These are phyloP conservation scores for Elsinoe fawcettii DNA, from an alignment of 2,329 filamentous ascomycete species.

Conservation along the genomic window DNA sequence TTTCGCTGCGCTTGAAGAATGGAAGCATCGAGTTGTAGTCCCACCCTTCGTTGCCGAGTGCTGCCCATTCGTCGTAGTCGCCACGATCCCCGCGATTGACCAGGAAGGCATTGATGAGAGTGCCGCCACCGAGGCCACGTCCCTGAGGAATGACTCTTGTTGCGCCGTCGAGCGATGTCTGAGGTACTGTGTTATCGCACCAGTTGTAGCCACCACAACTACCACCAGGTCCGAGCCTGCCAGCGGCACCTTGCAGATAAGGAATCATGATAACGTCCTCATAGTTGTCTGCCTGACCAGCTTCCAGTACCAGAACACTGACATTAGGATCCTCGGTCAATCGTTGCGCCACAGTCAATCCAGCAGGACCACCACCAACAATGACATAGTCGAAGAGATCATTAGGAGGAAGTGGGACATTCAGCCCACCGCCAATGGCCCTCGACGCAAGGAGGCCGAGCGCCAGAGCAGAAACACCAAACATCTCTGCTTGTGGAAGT, in stretches of 20 bases:
- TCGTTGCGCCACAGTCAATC: constrained; percentile 26
- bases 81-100: constrained; percentile 35
- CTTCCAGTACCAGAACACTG: constrained; percentile 27
- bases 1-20: constrained; percentile 31
- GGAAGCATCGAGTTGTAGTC: constrained; percentile 43
- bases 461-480: constrained; percentile 4
- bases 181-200: constrained; percentile 21
- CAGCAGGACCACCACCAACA: constrained; percentile 26
- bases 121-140: constrained; percentile 29
- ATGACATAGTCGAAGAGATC: constrained; percentile 24
- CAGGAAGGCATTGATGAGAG: constrained; percentile 29
- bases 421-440: constrained; percentile 16
- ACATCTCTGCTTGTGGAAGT: background rate
- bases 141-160: constrained; percentile 23
- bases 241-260: constrained; percentile 18
- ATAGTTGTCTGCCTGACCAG: constrained; percentile 24
- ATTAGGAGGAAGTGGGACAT: constrained; percentile 17
- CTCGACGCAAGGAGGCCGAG: constrained; percentile 12
- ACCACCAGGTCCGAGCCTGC: constrained; percentile 16
- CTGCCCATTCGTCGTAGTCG: constrained; percentile 51
- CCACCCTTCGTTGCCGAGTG: constrained; percentile 53
- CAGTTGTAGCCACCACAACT: constrained; percentile 19
- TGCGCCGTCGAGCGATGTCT: constrained; percentile 23
- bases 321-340: constrained; percentile 25
- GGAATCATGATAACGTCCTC: constrained; percentile 19